Evolutionary conservation across 768 basidiomycete species (phyloP), one percentile per base, ranked within the genome.

Genomic region (Hebeloma cylindrosporum): DNA sequence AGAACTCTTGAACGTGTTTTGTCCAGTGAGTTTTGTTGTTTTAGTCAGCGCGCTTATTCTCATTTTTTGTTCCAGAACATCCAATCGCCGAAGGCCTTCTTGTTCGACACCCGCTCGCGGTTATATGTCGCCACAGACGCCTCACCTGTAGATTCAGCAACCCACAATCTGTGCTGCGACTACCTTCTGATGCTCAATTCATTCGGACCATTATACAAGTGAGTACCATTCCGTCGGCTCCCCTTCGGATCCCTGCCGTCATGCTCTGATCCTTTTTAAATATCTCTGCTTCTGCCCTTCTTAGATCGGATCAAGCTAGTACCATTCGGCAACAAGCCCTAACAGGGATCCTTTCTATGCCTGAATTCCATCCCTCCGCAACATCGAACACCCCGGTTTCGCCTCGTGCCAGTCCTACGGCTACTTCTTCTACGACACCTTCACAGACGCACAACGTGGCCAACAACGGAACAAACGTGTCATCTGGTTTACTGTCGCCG

Each of bases 111-210:
- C 13, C 74, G 74, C 3, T 92, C 91, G 17, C 77, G 90, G 37
- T 70, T 96, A 20, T 93, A 94, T 59, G 75, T 97, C n/a, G 93
- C 93, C 8, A 93, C 93, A 8, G 95, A 98, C 58, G 84, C 85
- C 13, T 91, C 89, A 0, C 91, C 93, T 4, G 88, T 95, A 20
- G 93, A 97, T 60, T 78, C 84, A 45, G 83, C 84, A 3, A 93
- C 90, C 0, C 85, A 93, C 58, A 89, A 85, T 50, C 74, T 95
- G 14, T 94, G 91, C 58, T 92, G 88, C 51, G 93, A 97, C 58
- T 97, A 93, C 58, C 72, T 97, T 17, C 82, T 82, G 45, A 91
- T 90, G 74, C 75, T 95, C 43, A 87, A 84, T 53, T 81, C 90
- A 1, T 93, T 96, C 52, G 83, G 88, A 31, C 79, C 85, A 11